Conservation (phyloP, 1,284 basidiomycete genomes). For the Gymnopus androsaceus region DNA sequence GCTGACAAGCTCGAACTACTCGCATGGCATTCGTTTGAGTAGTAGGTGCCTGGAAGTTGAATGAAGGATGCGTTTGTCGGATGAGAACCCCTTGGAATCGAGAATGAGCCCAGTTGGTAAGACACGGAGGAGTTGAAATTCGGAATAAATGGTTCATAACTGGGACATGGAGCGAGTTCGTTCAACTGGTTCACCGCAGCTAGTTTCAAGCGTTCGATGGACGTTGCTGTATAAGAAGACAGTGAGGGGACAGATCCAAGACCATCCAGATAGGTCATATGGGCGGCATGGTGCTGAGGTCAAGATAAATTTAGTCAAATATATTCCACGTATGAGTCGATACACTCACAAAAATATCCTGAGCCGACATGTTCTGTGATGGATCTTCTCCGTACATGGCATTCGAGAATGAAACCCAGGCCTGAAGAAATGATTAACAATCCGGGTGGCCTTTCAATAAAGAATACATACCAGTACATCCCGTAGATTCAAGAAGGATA, state of each 20-base stretch:
- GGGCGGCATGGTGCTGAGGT: constrained; percentile 80
- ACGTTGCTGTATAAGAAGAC: constrained; percentile 51
- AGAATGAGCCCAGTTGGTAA: constrained; percentile 78
- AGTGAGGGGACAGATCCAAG: constrained; percentile 77
- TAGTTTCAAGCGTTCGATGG: constrained; percentile 49
- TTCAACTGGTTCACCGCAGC: constrained; percentile 52
- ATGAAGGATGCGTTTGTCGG: constrained; percentile 44
- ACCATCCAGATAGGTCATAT: constrained; percentile 86
- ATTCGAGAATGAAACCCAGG: constrained; percentile 92
- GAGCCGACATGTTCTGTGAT: constrained; percentile 39
- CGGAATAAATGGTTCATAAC: constrained; percentile 30
- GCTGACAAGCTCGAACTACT: constrained; percentile 87
- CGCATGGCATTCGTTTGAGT: constrained; percentile 89
- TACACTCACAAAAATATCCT: constrained; percentile 72
- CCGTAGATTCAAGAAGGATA: constrained; percentile 75
- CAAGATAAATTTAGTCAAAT: constrained; percentile 3
- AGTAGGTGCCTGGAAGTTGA: constrained; percentile 89
- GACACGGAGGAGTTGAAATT: constrained; percentile 36
- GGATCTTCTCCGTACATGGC: constrained; percentile 44
- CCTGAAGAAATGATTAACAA: constrained; percentile 48
- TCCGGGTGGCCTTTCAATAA: constrained; percentile 10
- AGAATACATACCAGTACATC: constrained; percentile 78
- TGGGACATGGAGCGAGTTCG: constrained; percentile 51
- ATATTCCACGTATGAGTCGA: not conserved
- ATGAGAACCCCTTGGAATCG: constrained; percentile 62